phyloP scores from a whole-genome alignment of 495 filamentous ascomycete genomes.

The Mycothermus thermophilus region DNA sequence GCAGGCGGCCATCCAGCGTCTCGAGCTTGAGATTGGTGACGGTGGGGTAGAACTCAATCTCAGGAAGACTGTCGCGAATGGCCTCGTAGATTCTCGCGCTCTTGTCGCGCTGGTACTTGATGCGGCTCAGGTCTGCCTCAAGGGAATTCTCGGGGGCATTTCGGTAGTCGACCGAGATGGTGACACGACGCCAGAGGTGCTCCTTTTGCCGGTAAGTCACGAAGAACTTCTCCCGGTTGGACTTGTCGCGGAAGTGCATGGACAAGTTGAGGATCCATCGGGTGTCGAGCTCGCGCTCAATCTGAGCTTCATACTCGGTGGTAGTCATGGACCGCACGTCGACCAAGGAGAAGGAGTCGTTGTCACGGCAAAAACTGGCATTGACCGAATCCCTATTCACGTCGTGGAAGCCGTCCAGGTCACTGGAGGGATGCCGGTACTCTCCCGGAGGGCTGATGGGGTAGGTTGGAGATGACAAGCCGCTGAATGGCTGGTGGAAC shows the following conservation, averaged over 20 bases:
- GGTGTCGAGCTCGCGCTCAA: slow-evolving; percentile 70
- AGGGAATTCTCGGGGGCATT: slow-evolving; percentile 66
- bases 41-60: slow-evolving; percentile 89
- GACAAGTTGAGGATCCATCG: slow-evolving; percentile 95
- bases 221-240: slow-evolving; percentile 95
- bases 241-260: slow-evolving; percentile 96
- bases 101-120: slow-evolving; percentile 84
- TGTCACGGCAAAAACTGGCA: slow-evolving; percentile 2
- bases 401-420: slow-evolving; percentile 8
- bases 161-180: slow-evolving; percentile 89
- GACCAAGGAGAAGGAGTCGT: slow-evolving; percentile 16
- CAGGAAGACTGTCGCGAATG: slow-evolving; percentile 76
- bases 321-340: slow-evolving; percentile 35
- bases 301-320: slow-evolving; percentile 41
- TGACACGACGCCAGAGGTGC: slow-evolving; percentile 73
- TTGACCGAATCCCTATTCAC: slow-evolving; percentile 6
- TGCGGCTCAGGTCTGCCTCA: slow-evolving; percentile 63
- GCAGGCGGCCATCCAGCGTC: slow-evolving; percentile 75
- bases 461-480: slow-evolving; percentile 9
- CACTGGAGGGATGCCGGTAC: slow-evolving; percentile 4
- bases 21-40: slow-evolving; percentile 94
- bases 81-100: slow-evolving; percentile 91
- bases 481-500: slow-evolving; percentile 12
- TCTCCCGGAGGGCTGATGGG: slow-evolving; percentile 23
- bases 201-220: slow-evolving; percentile 75